These are phyloP conservation scores for Ambrosia trifida DNA, from an alignment of 129 eudicot species.

Conservation along the genomic window DNA sequence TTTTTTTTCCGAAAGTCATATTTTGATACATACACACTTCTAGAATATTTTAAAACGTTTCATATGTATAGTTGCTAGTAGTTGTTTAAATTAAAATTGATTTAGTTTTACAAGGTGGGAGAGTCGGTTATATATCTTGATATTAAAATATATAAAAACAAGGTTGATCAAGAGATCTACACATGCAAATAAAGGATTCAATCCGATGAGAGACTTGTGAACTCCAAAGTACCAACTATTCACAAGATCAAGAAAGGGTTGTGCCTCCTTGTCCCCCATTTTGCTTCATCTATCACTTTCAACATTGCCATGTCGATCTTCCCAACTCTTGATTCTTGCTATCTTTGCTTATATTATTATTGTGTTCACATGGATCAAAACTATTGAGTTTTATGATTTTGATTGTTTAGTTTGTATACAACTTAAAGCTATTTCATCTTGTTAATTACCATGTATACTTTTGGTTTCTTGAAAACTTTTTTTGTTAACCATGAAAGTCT, in stretches of 20 bases:
- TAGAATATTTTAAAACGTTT: no score
- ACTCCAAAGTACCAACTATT: constrained; percentile 32
- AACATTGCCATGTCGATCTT: neutral
- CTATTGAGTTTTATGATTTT: neutral
- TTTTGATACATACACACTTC: no score
- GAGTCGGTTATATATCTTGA: neutral
- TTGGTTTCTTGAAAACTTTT: neutral
- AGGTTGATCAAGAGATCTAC: constrained; percentile 17
- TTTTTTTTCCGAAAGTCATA: no score
- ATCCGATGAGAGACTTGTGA: constrained; percentile 24
- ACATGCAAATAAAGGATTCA: constrained; percentile 33
- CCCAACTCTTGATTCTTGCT: constrained; percentile 6
- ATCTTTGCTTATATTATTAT: constrained; percentile 6
- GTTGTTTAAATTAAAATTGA: neutral
- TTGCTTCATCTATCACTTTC: constrained; percentile 34
- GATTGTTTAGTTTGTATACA: neutral
- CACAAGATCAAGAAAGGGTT: constrained; percentile 34
- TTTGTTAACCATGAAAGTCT: no score
- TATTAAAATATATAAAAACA: neutral
- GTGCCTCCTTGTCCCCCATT: constrained; percentile 40
- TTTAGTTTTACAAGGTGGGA: neutral
- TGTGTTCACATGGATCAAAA: neutral
- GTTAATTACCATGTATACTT: neutral
- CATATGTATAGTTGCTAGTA: no score
- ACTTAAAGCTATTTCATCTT: neutral